Conservation (phyloP, 257 asterid species). For the Knoxia roxburghii region DNA sequence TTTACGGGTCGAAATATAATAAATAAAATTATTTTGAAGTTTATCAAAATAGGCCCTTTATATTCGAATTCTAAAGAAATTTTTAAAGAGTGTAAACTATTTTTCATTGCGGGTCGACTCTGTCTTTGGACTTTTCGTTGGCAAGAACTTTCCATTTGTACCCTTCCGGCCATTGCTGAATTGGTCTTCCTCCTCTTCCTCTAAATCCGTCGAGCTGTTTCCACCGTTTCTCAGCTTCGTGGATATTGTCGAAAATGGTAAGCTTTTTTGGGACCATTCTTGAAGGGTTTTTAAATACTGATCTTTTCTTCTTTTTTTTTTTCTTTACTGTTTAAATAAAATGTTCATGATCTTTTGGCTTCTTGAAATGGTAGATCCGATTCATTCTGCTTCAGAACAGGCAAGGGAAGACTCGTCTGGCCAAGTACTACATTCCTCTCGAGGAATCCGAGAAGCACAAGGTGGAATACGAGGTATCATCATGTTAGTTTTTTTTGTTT, state of each 20-base stretch:
- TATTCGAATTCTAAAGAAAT: no score
- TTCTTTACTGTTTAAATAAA: not conserved
- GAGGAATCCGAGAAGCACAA: slow-evolving; percentile 99
- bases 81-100: no score
- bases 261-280: not conserved
- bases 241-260: slow-evolving; percentile 16
- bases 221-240: slow-evolving; percentile 6
- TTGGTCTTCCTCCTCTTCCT: not conserved
- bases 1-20: no score
- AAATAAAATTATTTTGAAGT: no score
- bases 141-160: slow-evolving; percentile 8
- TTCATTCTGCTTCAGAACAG: slow-evolving; percentile 89
- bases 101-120: no score
- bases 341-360: not conserved
- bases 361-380: slow-evolving; percentile 66
- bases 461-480: slow-evolving; percentile 88
- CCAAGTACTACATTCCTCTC: slow-evolving; percentile 92
- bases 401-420: slow-evolving; percentile 95
- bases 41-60: no score
- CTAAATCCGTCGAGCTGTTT: slow-evolving; percentile 1
- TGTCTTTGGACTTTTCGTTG: slow-evolving; percentile 16
- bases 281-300: not conserved
- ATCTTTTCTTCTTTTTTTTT: not conserved
- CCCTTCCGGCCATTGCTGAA: not conserved
- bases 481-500: not conserved